Conservation (phyloP, 2,329 filamentous ascomycete genomes). For the Pseudonectria foliicola region DNA sequence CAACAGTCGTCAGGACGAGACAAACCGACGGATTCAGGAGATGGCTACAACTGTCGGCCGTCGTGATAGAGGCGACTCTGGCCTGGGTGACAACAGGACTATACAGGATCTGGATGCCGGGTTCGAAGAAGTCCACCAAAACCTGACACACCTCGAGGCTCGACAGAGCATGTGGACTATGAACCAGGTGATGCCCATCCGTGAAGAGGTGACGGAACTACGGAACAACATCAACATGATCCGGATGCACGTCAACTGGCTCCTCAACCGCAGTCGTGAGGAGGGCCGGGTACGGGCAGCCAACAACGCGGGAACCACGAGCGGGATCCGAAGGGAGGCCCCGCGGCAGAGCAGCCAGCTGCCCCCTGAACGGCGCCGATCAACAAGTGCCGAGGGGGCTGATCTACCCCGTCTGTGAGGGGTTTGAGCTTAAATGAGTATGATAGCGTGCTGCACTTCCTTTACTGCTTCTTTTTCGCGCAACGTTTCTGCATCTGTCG, state of each 20-base stretch:
- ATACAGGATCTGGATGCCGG: slow-evolving; percentile 37
- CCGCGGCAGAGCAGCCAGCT: slow-evolving; percentile 19
- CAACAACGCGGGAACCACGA: slow-evolving; percentile 24
- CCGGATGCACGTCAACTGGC: slow-evolving; percentile 53
- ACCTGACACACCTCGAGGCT: slow-evolving; percentile 50
- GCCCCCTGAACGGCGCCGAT: slow-evolving; percentile 30
- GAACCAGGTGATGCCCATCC: slow-evolving; percentile 54
- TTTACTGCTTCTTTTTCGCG: background rate
- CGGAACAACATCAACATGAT: slow-evolving; percentile 51
- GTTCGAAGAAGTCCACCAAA: slow-evolving; percentile 50
- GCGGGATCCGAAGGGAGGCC: slow-evolving; percentile 25
- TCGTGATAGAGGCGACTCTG: slow-evolving; percentile 26
- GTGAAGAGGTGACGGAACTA: slow-evolving; percentile 55
- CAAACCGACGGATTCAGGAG: slow-evolving; percentile 25
- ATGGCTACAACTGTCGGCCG: slow-evolving; percentile 37
- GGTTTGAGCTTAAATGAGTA: background rate
- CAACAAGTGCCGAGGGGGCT: slow-evolving; percentile 28
- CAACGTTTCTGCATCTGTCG: background rate
- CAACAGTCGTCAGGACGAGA: slow-evolving; percentile 27
- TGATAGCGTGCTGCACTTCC: background rate
- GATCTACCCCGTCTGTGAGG: slow-evolving; percentile 31
- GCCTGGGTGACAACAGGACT: slow-evolving; percentile 41
- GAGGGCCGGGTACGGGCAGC: slow-evolving; percentile 35
- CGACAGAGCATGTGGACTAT: slow-evolving; percentile 54
- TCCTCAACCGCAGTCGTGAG: slow-evolving; percentile 46